phyloP scores from a whole-genome alignment of 257 asterid species.

The Thymus mandschuricus region DNA sequence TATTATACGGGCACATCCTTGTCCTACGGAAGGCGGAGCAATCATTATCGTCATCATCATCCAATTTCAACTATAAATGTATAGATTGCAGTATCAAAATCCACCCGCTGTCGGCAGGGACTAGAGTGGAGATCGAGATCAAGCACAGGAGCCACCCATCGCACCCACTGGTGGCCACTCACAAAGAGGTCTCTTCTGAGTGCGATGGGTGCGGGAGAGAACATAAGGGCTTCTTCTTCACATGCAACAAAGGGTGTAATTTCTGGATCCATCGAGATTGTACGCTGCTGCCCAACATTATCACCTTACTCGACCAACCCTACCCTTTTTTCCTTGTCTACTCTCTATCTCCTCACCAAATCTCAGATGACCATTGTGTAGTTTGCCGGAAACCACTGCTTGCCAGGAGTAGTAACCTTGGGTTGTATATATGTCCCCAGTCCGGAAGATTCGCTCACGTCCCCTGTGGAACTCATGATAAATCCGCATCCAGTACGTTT shows the following conservation, averaged over 20 bases:
- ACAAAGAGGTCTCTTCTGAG: neutral
- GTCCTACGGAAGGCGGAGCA: no score
- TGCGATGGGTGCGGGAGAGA: neutral
- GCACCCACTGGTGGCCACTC: neutral
- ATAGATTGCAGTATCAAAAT: neutral
- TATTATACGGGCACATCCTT: no score
- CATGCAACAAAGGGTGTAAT: neutral
- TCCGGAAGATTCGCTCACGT: neutral
- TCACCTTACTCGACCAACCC: neutral
- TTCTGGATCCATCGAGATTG: slow-evolving; percentile 26
- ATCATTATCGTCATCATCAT: neutral
- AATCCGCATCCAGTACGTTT: no score
- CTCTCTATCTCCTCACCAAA: neutral
- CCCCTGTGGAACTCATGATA: no score
- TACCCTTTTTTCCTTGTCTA: neutral
- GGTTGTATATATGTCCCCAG: neutral
- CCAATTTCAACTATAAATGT: neutral
- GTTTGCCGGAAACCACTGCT: neutral
- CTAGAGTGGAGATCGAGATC: slow-evolving; percentile 5
- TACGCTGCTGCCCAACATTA: neutral
- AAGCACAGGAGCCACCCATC: slow-evolving; percentile 6
- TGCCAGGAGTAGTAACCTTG: neutral
- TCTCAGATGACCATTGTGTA: neutral
- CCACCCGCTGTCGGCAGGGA: neutral
- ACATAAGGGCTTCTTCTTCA: slow-evolving; percentile 13